phyloP scores from a whole-genome alignment of 164 flowering plant species.

The Umbilicus rupestris region DNA sequence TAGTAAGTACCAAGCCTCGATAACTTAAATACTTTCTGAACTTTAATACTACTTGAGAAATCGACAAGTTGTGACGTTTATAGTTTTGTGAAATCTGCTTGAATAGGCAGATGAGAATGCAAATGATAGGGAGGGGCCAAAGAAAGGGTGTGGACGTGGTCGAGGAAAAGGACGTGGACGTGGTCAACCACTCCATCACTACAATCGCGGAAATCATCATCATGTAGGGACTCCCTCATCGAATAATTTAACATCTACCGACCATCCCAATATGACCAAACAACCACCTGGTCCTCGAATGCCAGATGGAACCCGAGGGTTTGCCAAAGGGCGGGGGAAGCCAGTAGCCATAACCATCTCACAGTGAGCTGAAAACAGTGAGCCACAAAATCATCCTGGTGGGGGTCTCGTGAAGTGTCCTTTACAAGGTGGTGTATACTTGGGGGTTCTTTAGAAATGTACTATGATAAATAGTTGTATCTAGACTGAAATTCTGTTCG shows the following conservation, averaged over 20 bases:
- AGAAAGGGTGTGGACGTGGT: constrained; percentile 47
- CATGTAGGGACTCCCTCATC: constrained; percentile 37
- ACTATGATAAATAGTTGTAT: too few relatives aligned
- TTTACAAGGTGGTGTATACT: too few relatives aligned
- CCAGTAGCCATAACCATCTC: constrained; percentile 25
- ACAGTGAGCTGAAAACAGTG: not conserved
- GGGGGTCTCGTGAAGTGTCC: too few relatives aligned
- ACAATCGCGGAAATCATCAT: constrained; percentile 35
- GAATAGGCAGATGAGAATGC: constrained; percentile 47
- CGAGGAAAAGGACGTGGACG: constrained; percentile 69
- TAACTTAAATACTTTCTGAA: not conserved
- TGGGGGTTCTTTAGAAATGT: too few relatives aligned
- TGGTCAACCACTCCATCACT: constrained; percentile 27
- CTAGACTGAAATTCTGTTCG: too few relatives aligned
- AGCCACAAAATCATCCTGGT: too few relatives aligned
- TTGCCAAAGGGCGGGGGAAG: constrained; percentile 67
- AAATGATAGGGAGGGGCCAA: constrained; percentile 45
- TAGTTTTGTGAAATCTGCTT: not conserved
- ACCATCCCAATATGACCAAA: constrained; percentile 25
- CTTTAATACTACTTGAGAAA: too few relatives aligned
- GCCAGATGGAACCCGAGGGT: constrained; percentile 85
- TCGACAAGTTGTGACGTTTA: not conserved
- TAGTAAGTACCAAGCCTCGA: constrained; percentile 25
- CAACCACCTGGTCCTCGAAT: constrained; percentile 80
- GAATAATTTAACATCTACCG: constrained; percentile 16